Evolutionary conservation across 1,139 yeast species (phyloP), one percentile per base, ranked within the genome.

Genomic region (Pichia sp.): DNA sequence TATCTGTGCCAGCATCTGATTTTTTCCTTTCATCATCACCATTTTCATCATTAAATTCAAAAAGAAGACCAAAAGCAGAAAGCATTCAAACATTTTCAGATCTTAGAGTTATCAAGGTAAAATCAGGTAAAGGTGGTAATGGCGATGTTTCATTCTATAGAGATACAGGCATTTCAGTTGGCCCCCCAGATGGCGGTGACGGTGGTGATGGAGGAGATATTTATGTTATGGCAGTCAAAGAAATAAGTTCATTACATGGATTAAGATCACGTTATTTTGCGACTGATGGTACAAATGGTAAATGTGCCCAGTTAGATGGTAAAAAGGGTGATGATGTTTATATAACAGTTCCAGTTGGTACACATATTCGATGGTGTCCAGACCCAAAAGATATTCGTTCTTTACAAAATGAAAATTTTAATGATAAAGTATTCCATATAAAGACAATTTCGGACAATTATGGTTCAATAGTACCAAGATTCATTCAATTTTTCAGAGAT

Each of bases 151-250:
- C 97, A 0, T 92, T 92, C 64, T 77, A 84, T 55, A 70, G 96
- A 53, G 97, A 88, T 58, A 87, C 96, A 2, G 86, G 89, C 45
- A 70, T 87, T 40, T 75, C 96, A 0, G 73, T 76, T 20, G 98
- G 98, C 0, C 97, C 98, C 0, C 95, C 98, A 0, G 96, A 90
- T 65, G 98, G 98, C 24, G 98, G 98, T 16, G 97, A 92, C 66
- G 98, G 98, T 24, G 98, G 98, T 7, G 71, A 74, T 53, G 98
- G 98, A 13, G 98, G 98, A 1, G 76, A 85, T 47, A 76, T 92
- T 3, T 90, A 83, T 61, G 76, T 92, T 5, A 86, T 82, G 62
- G 96, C 95, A 2, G 82, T 83, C 2, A 80, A 77, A 40, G 86
- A 85, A 16, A 59, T 83, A 47, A 77, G 82, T 36, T 81, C 92